A percentile compares a stretch with the other conserved stretches of the same genome.
Conservation (phyloP, 208 protist genomes). For the Lotmaria passim region DNA sequence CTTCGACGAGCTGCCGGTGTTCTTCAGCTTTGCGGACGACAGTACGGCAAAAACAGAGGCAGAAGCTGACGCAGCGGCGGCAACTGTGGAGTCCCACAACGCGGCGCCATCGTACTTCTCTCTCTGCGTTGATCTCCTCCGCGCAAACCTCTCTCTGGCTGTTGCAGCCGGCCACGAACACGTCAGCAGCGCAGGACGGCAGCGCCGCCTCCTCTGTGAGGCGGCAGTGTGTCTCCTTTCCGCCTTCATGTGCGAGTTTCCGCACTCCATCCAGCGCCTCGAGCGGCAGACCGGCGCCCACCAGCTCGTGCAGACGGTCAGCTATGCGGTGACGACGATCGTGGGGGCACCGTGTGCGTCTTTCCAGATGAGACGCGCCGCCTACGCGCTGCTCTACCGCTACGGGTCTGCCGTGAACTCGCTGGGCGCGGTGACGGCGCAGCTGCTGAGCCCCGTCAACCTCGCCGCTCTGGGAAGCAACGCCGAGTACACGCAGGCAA, state of each 20-base stretch:
- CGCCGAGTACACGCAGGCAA: slow-evolving; percentile 17
- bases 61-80: background rate
- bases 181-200: background rate
- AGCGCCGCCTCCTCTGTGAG: slow-evolving; percentile 30
- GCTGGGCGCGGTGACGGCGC: slow-evolving; percentile 12
- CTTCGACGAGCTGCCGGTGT: slow-evolving; percentile 24
- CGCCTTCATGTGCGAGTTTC: slow-evolving; percentile 31
- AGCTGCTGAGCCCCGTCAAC: slow-evolving; percentile 13
- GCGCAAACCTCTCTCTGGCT: background rate
- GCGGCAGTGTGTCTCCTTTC: slow-evolving; percentile 23
- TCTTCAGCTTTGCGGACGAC: slow-evolving; percentile 20
- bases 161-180: background rate
- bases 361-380: slow-evolving; percentile 19
- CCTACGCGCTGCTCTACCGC: slow-evolving; percentile 26
- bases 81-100: background rate
- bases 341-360: slow-evolving; percentile 10
- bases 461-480: slow-evolving; percentile 13
- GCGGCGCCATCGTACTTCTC: slow-evolving; percentile 11
- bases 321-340: slow-evolving; percentile 17
- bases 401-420: slow-evolving; percentile 31
- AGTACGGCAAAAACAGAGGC: background rate
- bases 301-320: slow-evolving; percentile 18
- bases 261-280: slow-evolving; percentile 30
- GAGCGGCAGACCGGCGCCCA: slow-evolving; percentile 9
- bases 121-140: slow-evolving; percentile 22